These are phyloP conservation scores for Ophiosphaerella narmari DNA, from an alignment of 2,329 filamentous ascomycete genomes.

Conservation along the genomic window DNA sequence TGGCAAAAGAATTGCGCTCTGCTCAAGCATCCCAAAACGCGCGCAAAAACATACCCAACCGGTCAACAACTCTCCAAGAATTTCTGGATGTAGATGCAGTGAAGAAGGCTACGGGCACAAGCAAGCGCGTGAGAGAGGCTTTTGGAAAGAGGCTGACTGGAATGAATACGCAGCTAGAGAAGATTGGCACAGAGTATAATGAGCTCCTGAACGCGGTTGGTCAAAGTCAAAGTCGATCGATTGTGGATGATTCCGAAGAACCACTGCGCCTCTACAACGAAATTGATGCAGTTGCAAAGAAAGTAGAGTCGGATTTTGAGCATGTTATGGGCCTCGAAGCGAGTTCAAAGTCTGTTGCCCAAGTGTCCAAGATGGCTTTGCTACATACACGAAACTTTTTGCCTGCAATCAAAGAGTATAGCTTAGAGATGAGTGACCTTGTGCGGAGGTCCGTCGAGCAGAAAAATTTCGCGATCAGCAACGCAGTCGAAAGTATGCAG, in stretches of 20 bases:
- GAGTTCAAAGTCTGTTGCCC: conserved; percentile 66
- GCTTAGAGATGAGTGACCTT: conserved; percentile 60
- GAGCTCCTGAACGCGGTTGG: conserved; percentile 52
- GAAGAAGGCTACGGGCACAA: conserved; percentile 71
- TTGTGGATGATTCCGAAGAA: conserved; percentile 64
- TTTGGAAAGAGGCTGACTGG: conserved; percentile 62
- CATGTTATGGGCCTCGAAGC: conserved; percentile 71
- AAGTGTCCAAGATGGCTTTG: conserved; percentile 67
- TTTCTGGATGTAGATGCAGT: conserved; percentile 77
- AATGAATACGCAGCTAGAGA: conserved; percentile 49
- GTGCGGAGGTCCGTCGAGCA: conserved; percentile 60
- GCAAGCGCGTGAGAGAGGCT: conserved; percentile 64
- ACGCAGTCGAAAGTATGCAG: conserved; percentile 76
- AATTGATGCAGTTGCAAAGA: conserved; percentile 82
- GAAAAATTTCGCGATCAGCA: conserved; percentile 69
- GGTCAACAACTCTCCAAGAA: conserved; percentile 37
- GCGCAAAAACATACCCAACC: conserved; percentile 29
- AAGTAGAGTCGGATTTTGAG: conserved; percentile 85
- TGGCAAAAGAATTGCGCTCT: conserved; percentile 41
- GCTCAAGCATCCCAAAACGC: conserved; percentile 25
- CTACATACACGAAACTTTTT: conserved; percentile 67
- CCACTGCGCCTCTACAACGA: conserved; percentile 75
- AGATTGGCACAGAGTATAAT: conserved; percentile 49
- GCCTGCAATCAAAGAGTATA: conserved; percentile 63
- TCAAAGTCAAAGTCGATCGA: conserved; percentile 56